Percentiles rank a stretch among this genome's conserved stretches.
These are phyloP conservation scores for Diaporthe vaccinii DNA, from an alignment of 2,329 filamentous ascomycete species.

Conservation along the genomic window DNA sequence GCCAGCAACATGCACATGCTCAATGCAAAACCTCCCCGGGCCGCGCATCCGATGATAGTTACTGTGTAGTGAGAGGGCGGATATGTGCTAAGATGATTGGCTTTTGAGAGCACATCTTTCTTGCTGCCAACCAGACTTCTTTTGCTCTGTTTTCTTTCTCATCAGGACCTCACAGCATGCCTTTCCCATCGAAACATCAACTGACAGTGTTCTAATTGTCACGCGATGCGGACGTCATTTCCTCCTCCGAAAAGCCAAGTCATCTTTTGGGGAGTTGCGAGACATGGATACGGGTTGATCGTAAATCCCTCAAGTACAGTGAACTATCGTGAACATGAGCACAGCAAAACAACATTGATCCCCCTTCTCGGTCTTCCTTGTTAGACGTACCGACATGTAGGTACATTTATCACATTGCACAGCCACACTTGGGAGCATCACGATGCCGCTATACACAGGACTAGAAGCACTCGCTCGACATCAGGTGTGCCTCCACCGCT, in stretches of 20 bases:
- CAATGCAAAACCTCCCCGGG: not conserved
- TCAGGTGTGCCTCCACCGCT: not conserved
- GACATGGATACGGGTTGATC: not conserved
- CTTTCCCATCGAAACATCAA: not conserved
- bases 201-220: too few relatives aligned
- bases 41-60: not conserved
- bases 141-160: not conserved
- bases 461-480: not conserved
- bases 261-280: not conserved
- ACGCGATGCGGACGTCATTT: not conserved
- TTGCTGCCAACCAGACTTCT: not conserved
- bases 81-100: not conserved
- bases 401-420: not conserved
- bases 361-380: not conserved
- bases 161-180: not conserved
- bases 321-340: not conserved
- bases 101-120: not conserved
- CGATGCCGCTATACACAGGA: not conserved
- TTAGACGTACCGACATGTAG: not conserved
- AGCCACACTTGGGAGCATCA: not conserved
- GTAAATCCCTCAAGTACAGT: not conserved
- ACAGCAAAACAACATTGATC: not conserved
- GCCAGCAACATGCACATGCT: not conserved
- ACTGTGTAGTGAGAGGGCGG: not conserved
- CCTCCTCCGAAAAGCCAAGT: not conserved